Percentiles rank a stretch among this genome's conserved stretches.
Evolutionary conservation across 768 basidiomycete species (phyloP).

Genomic region (Holtermanniella nyarrowii): DNA sequence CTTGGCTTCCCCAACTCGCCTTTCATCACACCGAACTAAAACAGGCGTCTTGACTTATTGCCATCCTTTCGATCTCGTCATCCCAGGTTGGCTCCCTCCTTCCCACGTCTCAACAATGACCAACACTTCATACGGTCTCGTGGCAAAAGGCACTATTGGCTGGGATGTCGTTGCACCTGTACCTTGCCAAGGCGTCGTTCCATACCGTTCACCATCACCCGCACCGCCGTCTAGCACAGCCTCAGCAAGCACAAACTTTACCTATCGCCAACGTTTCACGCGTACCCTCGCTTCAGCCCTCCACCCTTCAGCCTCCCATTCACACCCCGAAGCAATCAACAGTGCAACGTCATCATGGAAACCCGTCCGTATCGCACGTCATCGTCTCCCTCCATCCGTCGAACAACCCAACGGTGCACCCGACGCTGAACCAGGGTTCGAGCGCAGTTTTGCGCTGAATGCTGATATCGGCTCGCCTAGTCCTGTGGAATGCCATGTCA

Average conservation of each 20-base stretch:
- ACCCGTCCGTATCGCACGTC: constrained; percentile 7
- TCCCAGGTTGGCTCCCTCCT: constrained; percentile 83
- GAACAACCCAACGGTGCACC: neutral
- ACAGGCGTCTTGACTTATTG: constrained; percentile 50
- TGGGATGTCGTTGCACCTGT: constrained; percentile 11
- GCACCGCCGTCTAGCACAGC: neutral
- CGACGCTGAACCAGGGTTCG: neutral
- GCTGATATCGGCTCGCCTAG: constrained; percentile 17
- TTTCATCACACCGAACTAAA: constrained; percentile 46
- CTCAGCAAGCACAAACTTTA: neutral
- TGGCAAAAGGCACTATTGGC: constrained; percentile 17
- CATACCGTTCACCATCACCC: no score
- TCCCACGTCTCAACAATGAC: constrained; percentile 20
- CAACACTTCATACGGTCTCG: constrained; percentile 23
- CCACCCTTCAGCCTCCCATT: neutral
- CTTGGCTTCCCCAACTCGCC: constrained; percentile 34
- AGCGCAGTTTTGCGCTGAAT: constrained; percentile 19
- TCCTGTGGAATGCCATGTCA: constrained; percentile 37
- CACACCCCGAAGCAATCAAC: neutral
- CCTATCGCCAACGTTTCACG: neutral
- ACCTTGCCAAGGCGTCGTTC: neutral
- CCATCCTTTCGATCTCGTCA: constrained; percentile 63
- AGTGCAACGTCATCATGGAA: neutral
- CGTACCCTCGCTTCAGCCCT: neutral
- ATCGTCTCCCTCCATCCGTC: constrained; percentile 7